Percentiles rank a stretch among this genome's conserved stretches.
phyloP scores from a whole-genome alignment of 768 basidiomycete species.

The Leccinum uliginosum region DNA sequence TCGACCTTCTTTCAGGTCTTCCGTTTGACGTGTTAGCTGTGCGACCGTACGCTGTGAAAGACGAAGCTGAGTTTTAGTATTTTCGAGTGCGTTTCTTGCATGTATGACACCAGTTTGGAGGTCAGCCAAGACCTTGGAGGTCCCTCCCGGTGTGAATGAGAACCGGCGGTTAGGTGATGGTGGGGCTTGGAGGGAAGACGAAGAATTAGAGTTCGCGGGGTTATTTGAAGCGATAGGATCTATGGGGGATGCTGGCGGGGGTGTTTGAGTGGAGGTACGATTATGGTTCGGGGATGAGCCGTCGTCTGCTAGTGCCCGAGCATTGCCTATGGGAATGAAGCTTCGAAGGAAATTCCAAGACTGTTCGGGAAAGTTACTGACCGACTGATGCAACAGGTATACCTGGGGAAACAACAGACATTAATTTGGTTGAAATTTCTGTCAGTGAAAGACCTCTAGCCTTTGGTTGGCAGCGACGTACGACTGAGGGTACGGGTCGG shows the following conservation, averaged over 20 bases:
- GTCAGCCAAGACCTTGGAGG: constrained; percentile 84
- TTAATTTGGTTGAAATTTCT: constrained; percentile 19
- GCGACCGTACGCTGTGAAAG: constrained; percentile 81
- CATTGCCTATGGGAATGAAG: constrained; percentile 57
- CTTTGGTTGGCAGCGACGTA: constrained; percentile 40
- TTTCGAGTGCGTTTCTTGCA: constrained; percentile 77
- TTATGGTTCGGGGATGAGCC: constrained; percentile 37
- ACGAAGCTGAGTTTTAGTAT: constrained; percentile 78
- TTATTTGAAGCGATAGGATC: constrained; percentile 32
- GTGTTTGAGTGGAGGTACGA: constrained; percentile 30
- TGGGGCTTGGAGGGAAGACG: constrained; percentile 40
- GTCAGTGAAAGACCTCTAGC: constrained; percentile 19
- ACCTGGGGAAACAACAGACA: constrained; percentile 40
- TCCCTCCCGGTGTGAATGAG: constrained; percentile 70
- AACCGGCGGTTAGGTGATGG: constrained; percentile 49
- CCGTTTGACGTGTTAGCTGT: constrained; percentile 78
- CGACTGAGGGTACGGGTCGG: constrained; percentile 78
- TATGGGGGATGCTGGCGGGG: constrained; percentile 30
- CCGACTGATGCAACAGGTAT: constrained; percentile 78
- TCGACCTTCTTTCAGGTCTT: constrained; percentile 83
- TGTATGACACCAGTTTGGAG: constrained; percentile 80
- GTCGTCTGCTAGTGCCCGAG: constrained; percentile 78
- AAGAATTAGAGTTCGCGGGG: constrained; percentile 30
- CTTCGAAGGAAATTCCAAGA: constrained; percentile 14
- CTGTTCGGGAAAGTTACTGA: constrained; percentile 35